Conservation (phyloP, 2,329 filamentous ascomycete species). For the Aspergillus persii region DNA sequence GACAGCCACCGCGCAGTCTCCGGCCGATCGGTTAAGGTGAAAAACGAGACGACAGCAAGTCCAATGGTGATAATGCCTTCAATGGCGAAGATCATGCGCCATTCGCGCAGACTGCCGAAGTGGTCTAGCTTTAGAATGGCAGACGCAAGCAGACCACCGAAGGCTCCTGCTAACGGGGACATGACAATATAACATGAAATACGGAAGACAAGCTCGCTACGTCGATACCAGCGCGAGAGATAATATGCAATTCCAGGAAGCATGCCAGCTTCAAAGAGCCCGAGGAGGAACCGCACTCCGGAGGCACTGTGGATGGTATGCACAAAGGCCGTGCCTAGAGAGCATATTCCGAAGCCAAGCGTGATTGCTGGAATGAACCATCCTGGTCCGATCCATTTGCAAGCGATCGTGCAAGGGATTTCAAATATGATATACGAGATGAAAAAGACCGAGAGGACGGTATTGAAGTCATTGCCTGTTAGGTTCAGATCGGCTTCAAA, state of each 20-base stretch:
- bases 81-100: slow-evolving; percentile 72
- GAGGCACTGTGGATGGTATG: neutral
- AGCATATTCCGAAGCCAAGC: slow-evolving; percentile 1
- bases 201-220: slow-evolving; percentile 65
- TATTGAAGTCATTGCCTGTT: neutral
- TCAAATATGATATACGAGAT: neutral
- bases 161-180: slow-evolving; percentile 68
- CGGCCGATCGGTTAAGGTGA: slow-evolving; percentile 67
- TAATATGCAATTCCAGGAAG: slow-evolving; percentile 74
- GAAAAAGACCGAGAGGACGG: neutral
- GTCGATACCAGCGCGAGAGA: slow-evolving; percentile 68
- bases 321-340: neutral
- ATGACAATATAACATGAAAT: slow-evolving; percentile 68
- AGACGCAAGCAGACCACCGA: slow-evolving; percentile 64
- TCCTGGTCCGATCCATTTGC: neutral
- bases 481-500: neutral
- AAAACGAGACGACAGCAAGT: slow-evolving; percentile 59
- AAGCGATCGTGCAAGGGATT: neutral
- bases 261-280: slow-evolving; percentile 71
- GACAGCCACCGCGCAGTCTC: slow-evolving; percentile 66
- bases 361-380: neutral
- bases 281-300: slow-evolving; percentile 36
- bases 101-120: slow-evolving; percentile 57
- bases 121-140: slow-evolving; percentile 61
- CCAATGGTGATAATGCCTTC: slow-evolving; percentile 64